Evolutionary conservation across 2,329 filamentous ascomycete species (phyloP), one percentile per base, ranked within the genome.

Genomic region (Parastagonospora nodorum): DNA sequence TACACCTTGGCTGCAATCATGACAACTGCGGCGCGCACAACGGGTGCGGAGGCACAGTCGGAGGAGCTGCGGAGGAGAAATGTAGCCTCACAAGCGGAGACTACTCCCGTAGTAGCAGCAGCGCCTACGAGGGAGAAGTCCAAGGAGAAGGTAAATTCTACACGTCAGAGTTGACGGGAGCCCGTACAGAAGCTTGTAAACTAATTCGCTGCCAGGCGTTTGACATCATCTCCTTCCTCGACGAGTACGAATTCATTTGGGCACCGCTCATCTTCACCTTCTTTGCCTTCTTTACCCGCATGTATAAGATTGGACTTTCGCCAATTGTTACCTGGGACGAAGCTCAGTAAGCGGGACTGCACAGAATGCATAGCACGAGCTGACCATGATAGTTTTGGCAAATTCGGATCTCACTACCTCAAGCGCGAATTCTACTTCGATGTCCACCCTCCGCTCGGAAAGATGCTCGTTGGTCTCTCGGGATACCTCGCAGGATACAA

Each of bases 361-460:
- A 28, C 19, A 14, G 24, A 27, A 16, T 41, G 15, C 28, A 42
- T 24, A 15, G 27, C 33, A 50, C 32, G 15, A 32, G 55, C 68
- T 72, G 41, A 74, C 60, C 47, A 27, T 35, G 4, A 51, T 67
- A 91, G 88, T 75, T 95, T 95, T 75, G 90, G 90, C 73, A 99
- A 99, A 80, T 99, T 99, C 76, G 94, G 94, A 59, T 97, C 93
- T 66, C 93, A 99, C 78, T 99, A 99, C 76, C 87, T 99, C 72
- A 97, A 99, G 77, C 90, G 93, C 75, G 94, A 99, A 77, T 97
- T 97, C 82, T 99, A 99, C 83, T 99, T 99, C 79, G 90, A 96
- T 82, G 89, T 95, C 51, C 90, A 96, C 76, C 94, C 94, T 60
- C 94, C 94, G 47, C 86, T 99, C 55, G 94, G 94, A 73, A 99